Evolutionary conservation across 2,329 filamentous ascomycete species (phyloP).

Genomic region (Aspergillus pseudoglaucus): DNA sequence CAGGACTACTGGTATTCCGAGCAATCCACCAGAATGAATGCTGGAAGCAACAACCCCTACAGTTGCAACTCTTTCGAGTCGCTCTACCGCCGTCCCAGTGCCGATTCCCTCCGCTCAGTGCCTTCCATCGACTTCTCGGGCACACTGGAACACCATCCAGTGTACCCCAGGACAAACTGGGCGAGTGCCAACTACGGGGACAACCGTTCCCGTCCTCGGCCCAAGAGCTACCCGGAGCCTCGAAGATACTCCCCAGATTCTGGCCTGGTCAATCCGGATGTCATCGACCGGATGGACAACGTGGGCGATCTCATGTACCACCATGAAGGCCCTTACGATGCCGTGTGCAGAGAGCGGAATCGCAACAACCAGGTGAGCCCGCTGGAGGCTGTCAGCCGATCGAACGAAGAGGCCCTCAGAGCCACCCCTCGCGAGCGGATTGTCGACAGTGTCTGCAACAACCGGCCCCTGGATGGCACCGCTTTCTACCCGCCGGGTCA

Average conservation of each 20-base stretch:
- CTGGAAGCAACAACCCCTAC: conserved; percentile 21
- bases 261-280: conserved; percentile 57
- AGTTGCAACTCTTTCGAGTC: conserved; percentile 14
- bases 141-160: conserved; percentile 19
- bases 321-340: conserved; percentile 86
- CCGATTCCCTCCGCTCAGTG: conserved; percentile 9
- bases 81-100: no score
- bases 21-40: neutral
- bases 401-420: conserved; percentile 68
- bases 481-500: conserved; percentile 69
- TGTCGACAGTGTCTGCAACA: conserved; percentile 62
- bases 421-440: conserved; percentile 78
- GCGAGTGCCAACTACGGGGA: neutral
- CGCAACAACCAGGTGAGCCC: conserved; percentile 57
- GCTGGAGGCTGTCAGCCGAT: conserved; percentile 65
- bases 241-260: conserved; percentile 16
- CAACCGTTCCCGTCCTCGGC: conserved; percentile 4
- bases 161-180: conserved; percentile 15
- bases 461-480: conserved; percentile 75
- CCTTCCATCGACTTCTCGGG: conserved; percentile 20
- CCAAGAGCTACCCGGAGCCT: conserved; percentile 3
- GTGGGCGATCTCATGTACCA: conserved; percentile 65
- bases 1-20: conserved; percentile 1
- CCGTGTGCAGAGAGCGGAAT: conserved; percentile 70
- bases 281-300: conserved; percentile 72